Evolutionary conservation across 1,139 yeast genomes (phyloP), one percentile per base, ranked within the genome.

Genomic region (Hansenula lynferdii): DNA sequence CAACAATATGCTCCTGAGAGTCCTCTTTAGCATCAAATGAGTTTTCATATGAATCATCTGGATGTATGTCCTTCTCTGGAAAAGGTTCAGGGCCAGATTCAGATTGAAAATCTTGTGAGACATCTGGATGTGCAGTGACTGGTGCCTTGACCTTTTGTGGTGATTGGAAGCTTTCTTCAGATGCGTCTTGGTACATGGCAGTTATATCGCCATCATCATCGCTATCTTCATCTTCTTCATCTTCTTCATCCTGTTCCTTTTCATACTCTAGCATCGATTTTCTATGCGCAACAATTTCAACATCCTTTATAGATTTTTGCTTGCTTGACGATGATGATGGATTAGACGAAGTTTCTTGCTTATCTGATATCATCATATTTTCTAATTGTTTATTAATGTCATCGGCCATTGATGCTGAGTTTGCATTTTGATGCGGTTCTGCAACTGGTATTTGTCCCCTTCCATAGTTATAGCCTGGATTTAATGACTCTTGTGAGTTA

Each of bases 221-320:
- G 24, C 42, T 39, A n/a, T n/a, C n/a, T n/a, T n/a, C n/a, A n/a
- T n/a, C n/a, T n/a, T n/a, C n/a, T 17, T 38, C 39, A 14, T 40
- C 40, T 8, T 31, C 42, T n/a, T 21, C 28, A 17, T 40, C 38
- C 24, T 37, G 40, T 7, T 49, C 51, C 19, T 47, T 38, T 11
- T 44, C 47, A 28, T 35, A 44, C 5, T 53, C 57, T 14, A 22
- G 14, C 22, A 37, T 22, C 22, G 45, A 42, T 29, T 37, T 40
- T 30, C 44, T 42, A 30, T 49, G 55, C 1, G 53, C 46, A n/a
- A 48, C 40, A 7, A 51, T 45, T 30, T 48, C 47, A 12, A 53
- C 44, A 23, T 42, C 41, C 28, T 41, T 39, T n/a, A 43, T 14
- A 1, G 53, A 45, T 21, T 34, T 17, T 3, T 34, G 10, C 5